Percentiles rank a stretch among this genome's conserved stretches.
Conservation (phyloP, 441 rosid genomes). For the Adansonia grandidieri region DNA sequence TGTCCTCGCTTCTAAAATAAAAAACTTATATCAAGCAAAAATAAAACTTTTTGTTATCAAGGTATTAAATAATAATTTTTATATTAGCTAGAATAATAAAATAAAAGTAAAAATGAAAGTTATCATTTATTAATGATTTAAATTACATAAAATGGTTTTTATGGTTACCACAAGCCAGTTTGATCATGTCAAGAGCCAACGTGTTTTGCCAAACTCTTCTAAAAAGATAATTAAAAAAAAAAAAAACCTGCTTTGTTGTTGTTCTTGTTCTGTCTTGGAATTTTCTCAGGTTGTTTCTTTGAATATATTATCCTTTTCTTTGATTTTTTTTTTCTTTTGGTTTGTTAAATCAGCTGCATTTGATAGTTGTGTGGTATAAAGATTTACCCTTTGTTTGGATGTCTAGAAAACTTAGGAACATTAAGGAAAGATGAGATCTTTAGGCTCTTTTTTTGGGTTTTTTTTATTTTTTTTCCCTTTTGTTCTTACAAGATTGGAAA, state of each 20-base stretch:
- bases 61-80: background rate
- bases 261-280: background rate
- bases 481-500: background rate
- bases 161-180: background rate
- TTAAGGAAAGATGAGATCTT: conserved; percentile 12
- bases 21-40: background rate
- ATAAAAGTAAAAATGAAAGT: background rate
- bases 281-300: conserved; percentile 42
- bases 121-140: background rate
- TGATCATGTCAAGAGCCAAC: background rate
- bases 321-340: background rate
- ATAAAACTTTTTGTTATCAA: background rate
- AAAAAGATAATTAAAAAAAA: background rate
- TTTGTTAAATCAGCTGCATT: background rate
- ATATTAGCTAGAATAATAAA: background rate
- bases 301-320: background rate
- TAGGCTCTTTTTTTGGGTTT: background rate
- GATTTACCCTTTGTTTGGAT: conserved; percentile 5
- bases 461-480: background rate
- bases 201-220: conserved; percentile 18
- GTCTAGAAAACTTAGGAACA: background rate
- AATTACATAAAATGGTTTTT: background rate
- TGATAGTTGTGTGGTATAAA: background rate
- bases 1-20: too few species aligned
- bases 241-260: background rate